Percentiles rank a stretch among this genome's conserved stretches.
phyloP scores from a whole-genome alignment of 2,329 filamentous ascomycete species.

The Aspergillus sp. region DNA sequence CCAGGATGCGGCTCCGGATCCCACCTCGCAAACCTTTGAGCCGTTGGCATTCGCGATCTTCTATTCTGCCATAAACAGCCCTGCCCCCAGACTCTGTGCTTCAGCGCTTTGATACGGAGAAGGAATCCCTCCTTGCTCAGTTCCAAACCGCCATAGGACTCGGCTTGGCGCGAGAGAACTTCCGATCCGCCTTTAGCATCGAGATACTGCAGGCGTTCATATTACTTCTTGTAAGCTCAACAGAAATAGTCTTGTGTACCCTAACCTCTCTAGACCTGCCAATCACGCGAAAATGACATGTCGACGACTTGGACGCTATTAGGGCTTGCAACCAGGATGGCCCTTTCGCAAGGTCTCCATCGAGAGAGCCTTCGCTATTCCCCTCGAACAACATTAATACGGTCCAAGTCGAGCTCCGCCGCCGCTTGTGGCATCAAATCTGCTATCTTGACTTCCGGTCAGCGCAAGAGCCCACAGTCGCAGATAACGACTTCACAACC shows the following conservation, averaged over 20 bases:
- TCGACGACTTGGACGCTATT: background rate
- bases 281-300: background rate
- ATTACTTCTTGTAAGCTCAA: background rate
- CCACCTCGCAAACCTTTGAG: too few relatives aligned
- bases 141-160: background rate
- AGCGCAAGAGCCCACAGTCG: background rate
- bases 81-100: background rate
- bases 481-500: background rate
- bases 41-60: constrained; percentile 1
- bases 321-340: background rate
- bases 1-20: too few relatives aligned
- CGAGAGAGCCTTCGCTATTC: background rate
- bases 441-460: background rate
- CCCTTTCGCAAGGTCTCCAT: background rate
- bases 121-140: background rate
- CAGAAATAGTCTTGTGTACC: background rate
- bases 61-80: background rate
- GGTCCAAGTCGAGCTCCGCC: constrained; percentile 1
- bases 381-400: background rate
- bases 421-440: constrained; percentile 1
- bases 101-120: background rate
- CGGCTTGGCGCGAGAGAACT: background rate
- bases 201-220: background rate
- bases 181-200: background rate
- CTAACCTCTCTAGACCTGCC: background rate